These are phyloP conservation scores for Colletotrichum camelliae DNA, from an alignment of 2,329 filamentous ascomycete species.

Conservation along the genomic window DNA sequence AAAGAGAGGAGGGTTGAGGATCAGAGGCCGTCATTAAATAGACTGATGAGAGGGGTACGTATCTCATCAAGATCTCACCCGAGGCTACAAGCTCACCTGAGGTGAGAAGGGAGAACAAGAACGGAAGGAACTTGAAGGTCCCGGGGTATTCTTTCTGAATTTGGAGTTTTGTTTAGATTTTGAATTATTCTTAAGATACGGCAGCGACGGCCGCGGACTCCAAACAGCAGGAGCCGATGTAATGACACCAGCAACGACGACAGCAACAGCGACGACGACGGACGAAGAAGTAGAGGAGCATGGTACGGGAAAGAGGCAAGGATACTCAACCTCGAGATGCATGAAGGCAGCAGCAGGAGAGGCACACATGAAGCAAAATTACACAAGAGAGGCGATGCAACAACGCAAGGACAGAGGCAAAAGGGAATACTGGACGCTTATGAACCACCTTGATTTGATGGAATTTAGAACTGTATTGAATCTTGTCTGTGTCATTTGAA, in stretches of 20 bases:
- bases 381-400: background rate
- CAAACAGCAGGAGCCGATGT: background rate
- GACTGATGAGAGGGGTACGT: background rate
- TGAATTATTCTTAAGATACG: background rate
- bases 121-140: background rate
- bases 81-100: background rate
- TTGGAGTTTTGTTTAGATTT: background rate
- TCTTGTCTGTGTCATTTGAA: background rate
- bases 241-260: background rate
- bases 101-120: background rate
- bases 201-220: too few species aligned
- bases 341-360: background rate
- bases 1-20: background rate
- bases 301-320: background rate
- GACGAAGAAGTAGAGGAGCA: background rate
- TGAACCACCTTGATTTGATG: background rate
- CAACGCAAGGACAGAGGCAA: background rate
- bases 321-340: rapidly evolving
- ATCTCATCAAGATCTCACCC: background rate
- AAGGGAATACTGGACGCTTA: background rate
- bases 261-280: background rate
- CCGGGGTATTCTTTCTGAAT: background rate
- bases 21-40: background rate
- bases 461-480: background rate
- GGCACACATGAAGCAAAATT: background rate